Conservation (phyloP, 352 stramenopile genomes). For the Globisporangium megalacanthum region DNA sequence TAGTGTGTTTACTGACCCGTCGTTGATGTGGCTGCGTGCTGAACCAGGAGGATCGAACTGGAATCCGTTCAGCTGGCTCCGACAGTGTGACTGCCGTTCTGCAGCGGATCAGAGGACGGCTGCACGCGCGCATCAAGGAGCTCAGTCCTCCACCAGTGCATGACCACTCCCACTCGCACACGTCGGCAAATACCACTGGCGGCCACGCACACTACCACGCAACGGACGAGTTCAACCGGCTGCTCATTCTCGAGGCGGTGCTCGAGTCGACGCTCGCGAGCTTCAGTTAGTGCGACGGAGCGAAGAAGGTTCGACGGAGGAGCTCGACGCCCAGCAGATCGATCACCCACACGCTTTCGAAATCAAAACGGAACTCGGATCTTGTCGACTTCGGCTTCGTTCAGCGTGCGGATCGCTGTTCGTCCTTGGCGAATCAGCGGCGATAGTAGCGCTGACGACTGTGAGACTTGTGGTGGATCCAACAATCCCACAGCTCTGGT, state of each 20-base stretch:
- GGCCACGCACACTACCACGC: conserved; percentile 4
- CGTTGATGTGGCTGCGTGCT: neutral
- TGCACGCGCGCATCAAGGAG: conserved; percentile 28
- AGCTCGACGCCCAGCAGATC: neutral
- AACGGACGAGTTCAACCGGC: conserved; percentile 17
- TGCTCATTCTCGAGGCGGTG: conserved; percentile 47
- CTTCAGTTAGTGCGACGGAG: conserved; percentile 5
- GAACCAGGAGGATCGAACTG: conserved; percentile 26
- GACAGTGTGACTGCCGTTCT: conserved; percentile 15
- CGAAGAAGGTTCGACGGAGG: neutral
- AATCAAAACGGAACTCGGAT: conserved; percentile 8
- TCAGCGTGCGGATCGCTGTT: conserved; percentile 6
- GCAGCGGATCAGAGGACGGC: conserved; percentile 22
- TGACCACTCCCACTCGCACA: neutral
- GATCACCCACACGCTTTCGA: neutral
- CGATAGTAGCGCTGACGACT: conserved; percentile 14
- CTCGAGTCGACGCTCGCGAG: conserved; percentile 30
- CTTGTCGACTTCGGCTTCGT: neutral
- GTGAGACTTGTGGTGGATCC: neutral
- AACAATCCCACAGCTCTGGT: neutral
- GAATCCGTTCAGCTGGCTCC: conserved; percentile 17
- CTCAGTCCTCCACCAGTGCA: conserved; percentile 2
- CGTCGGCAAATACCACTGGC: neutral
- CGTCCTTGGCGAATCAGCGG: conserved; percentile 18
- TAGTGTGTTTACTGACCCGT: neutral